Percentiles rank a stretch among this genome's conserved stretches.
Conservation (phyloP, 768 basidiomycete species). For the Termitomyces sp. region DNA sequence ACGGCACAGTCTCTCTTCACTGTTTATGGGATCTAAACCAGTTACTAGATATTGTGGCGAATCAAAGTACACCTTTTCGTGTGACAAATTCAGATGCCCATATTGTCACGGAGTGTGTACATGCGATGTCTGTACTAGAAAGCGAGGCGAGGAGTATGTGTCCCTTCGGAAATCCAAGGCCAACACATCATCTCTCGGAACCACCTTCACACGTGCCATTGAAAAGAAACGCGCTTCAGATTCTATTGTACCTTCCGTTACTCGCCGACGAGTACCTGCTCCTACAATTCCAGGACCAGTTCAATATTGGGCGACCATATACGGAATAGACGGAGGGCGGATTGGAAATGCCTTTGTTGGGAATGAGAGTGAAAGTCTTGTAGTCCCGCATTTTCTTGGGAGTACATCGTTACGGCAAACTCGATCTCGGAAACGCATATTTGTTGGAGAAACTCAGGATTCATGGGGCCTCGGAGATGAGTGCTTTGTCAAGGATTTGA, state of each 20-base stretch:
- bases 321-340: slow-evolving; percentile 22
- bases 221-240: background rate
- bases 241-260: background rate
- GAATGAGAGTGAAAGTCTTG: slow-evolving; percentile 16
- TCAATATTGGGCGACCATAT: slow-evolving; percentile 27
- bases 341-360: slow-evolving; percentile 22
- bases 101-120: slow-evolving; percentile 40
- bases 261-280: background rate
- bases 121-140: slow-evolving; percentile 39
- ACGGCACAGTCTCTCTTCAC: slow-evolving; percentile 1
- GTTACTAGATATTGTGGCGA: slow-evolving; percentile 12
- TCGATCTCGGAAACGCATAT: slow-evolving; percentile 16
- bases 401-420: background rate
- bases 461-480: slow-evolving; percentile 22
- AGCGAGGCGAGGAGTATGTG: slow-evolving; percentile 43
- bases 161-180: background rate
- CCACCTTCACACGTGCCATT: background rate
- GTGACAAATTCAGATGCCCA: slow-evolving; percentile 36
- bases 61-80: slow-evolving; percentile 14
- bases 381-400: slow-evolving; percentile 11
- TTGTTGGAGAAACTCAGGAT: slow-evolving; percentile 25
- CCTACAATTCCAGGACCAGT: slow-evolving; percentile 13
- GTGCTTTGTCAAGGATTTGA: slow-evolving; percentile 7
- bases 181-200: background rate
- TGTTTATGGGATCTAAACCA: background rate